Conservation (phyloP, 1,284 basidiomycete genomes). For the Amylostereum areolatum region DNA sequence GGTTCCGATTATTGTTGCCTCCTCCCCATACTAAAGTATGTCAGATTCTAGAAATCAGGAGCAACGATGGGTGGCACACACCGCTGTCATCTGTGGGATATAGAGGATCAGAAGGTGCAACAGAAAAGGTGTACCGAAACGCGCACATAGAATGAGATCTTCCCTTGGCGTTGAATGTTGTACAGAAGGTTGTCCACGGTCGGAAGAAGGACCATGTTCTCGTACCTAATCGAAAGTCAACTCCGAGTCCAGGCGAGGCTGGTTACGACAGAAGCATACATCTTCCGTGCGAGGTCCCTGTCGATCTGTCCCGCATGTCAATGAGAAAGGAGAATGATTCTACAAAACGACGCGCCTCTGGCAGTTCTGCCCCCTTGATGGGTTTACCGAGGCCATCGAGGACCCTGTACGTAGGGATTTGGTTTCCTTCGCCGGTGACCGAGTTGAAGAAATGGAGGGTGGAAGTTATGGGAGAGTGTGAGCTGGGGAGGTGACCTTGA, state of each 20-base stretch:
- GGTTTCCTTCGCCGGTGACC: constrained; percentile 48
- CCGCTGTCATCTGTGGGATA: constrained; percentile 64
- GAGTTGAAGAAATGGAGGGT: constrained; percentile 75
- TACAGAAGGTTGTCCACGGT: constrained; percentile 85
- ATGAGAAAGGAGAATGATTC: background rate
- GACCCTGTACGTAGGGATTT: constrained; percentile 79
- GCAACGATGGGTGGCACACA: constrained; percentile 28
- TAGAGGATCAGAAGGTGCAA: constrained; percentile 12
- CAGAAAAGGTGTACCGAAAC: background rate
- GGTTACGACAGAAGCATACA: constrained; percentile 36
- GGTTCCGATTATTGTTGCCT: constrained; percentile 87
- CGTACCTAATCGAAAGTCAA: constrained; percentile 45
- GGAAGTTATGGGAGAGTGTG: constrained; percentile 60
- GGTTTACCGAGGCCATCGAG: constrained; percentile 72
- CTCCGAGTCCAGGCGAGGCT: background rate
- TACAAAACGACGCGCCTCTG: constrained; percentile 47
- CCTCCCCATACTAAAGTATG: constrained; percentile 72
- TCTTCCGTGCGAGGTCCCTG: constrained; percentile 60
- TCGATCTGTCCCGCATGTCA: constrained; percentile 48
- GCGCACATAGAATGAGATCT: constrained; percentile 89
- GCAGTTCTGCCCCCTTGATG: constrained; percentile 66
- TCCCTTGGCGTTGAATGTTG: constrained; percentile 90
- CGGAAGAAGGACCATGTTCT: constrained; percentile 81
- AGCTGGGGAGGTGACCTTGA: constrained; percentile 50
- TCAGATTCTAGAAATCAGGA: constrained; percentile 8